Base-by-base conservation (phyloP, 148 eudicot species). In the Vaccinium myrtillus region DNA sequence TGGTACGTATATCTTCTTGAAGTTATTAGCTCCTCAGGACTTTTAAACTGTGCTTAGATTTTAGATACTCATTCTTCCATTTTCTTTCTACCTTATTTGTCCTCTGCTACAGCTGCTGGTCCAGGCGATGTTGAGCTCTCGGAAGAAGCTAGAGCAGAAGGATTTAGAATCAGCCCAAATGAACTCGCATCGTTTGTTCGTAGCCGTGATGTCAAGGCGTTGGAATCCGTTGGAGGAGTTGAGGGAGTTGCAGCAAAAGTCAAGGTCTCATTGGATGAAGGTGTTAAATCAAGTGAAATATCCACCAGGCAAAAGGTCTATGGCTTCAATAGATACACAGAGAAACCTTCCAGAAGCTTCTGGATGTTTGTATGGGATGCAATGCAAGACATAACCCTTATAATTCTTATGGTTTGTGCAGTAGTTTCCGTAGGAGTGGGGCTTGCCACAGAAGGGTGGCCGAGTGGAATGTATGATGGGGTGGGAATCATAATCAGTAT, bases 371-470 rank as follows among this genome's bases (percentile, higher is more conserved):
- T 54, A 23, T 77, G 39, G 80, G 80, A 77, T 77, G 80, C 80
- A 14, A 4, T 77, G 80, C 80, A 77, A 1, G 81, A 78, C n/a
- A 25, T 78, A 53, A 78, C 81, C 65, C 81, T 78, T 27, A 53
- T 78, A 11, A 82, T 86, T 61, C 85, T 86, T 9, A 84, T 71
- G 32, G 77, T 65, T 13, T 86, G 87, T 51, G 87, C 87, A 1
- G 58, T 82, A 12, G 87, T 82, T 18, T 86, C 87, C 71, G 2
- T 86, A 10, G 79, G 83, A 18, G 87, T 86, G 6, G 87, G 87
- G 32, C 80, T 86, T 30, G 78, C 87, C 69, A 76, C 83, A 50
- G 87, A 86, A 76, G 87, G 87, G 46, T 82, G 78, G 87, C 85
- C 87, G 21, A 36, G 43, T 11, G 87, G 87, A 6, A 84, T 84